Conservation (phyloP, 768 basidiomycete species). For the Podaxis rugospora region DNA sequence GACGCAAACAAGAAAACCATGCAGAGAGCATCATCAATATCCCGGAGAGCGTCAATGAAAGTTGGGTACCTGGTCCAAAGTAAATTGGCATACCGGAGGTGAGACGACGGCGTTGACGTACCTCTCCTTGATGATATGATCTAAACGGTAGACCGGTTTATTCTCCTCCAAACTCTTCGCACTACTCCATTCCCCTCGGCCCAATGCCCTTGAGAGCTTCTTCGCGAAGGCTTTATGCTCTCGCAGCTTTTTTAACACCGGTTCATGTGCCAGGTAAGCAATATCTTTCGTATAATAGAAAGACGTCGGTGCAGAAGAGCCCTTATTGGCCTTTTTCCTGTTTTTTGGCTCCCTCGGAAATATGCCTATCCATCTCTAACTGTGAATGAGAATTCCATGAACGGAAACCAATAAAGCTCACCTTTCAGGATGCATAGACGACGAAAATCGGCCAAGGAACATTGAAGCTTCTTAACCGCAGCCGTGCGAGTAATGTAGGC, state of each 20-base stretch:
- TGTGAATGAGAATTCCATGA: not conserved
- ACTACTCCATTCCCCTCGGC: slow-evolving; percentile 90
- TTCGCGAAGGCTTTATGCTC: slow-evolving; percentile 99
- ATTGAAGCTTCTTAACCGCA: slow-evolving; percentile 94
- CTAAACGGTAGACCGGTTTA: slow-evolving; percentile 86
- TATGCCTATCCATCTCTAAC: slow-evolving; percentile 58
- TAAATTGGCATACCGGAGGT: not conserved
- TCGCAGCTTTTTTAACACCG: slow-evolving; percentile 85
- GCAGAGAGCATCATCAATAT: slow-evolving; percentile 96
- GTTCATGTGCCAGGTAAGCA: slow-evolving; percentile 94
- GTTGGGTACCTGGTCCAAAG: slow-evolving; percentile 78
- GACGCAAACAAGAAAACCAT: slow-evolving; percentile 92
- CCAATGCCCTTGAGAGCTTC: slow-evolving; percentile 89
- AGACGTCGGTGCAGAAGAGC: slow-evolving; percentile 92
- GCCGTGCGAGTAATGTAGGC: slow-evolving; percentile 87
- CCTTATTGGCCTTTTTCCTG: slow-evolving; percentile 94
- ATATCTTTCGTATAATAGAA: slow-evolving; percentile 99
- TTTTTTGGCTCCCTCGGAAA: slow-evolving; percentile 94
- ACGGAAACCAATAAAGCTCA: slow-evolving; percentile 26
- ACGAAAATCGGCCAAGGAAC: slow-evolving; percentile 94
- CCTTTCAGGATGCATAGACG: slow-evolving; percentile 97
- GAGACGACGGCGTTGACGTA: slow-evolving; percentile 28
- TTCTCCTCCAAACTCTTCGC: slow-evolving; percentile 93
- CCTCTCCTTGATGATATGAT: slow-evolving; percentile 98
- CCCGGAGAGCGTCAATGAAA: slow-evolving; percentile 91